phyloP scores from a whole-genome alignment of 768 basidiomycete genomes.

The Podaxis mareebaensis region DNA sequence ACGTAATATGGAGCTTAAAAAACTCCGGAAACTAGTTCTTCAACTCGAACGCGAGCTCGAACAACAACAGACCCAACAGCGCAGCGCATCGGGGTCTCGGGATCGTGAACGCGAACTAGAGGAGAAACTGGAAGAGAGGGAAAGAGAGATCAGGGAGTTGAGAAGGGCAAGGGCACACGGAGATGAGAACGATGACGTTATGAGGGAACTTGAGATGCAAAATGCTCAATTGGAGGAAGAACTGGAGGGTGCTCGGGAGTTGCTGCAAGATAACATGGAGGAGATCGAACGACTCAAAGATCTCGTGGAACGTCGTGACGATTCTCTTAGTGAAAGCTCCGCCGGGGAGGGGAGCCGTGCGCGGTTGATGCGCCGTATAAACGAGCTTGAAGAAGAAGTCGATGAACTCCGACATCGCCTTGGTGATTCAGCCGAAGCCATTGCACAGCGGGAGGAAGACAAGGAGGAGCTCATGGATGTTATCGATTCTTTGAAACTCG shows the following conservation, averaged over 20 bases:
- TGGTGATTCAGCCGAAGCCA: constrained; percentile 58
- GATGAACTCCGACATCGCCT: constrained; percentile 58
- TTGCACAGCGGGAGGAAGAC: constrained; percentile 66
- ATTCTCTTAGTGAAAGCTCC: constrained; percentile 37
- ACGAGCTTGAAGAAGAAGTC: constrained; percentile 63
- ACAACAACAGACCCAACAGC: constrained; percentile 54
- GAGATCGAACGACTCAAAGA: constrained; percentile 77
- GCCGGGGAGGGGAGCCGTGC: constrained; percentile 40
- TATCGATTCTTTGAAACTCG: constrained; percentile 59
- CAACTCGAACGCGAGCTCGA: constrained; percentile 84
- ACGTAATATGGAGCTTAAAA: constrained; percentile 88
- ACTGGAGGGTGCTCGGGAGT: constrained; percentile 64
- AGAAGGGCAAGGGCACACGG: constrained; percentile 44
- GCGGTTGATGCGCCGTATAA: constrained; percentile 48
- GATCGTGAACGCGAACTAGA: constrained; percentile 14
- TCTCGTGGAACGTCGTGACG: constrained; percentile 58
- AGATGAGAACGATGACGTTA: constrained; percentile 51
- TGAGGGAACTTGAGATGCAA: constrained; percentile 58
- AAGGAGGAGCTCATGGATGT: constrained; percentile 70
- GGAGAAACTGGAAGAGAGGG: constrained; percentile 35
- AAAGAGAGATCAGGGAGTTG: constrained; percentile 71
- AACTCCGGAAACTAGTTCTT: constrained; percentile 83
- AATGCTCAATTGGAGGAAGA: constrained; percentile 75
- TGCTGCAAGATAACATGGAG: constrained; percentile 81
- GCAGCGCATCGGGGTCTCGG: constrained; percentile 34